A percentile compares a stretch with the other conserved stretches of the same genome.
These are phyloP conservation scores for Diplodia corticola DNA, from an alignment of 2,329 filamentous ascomycete species.

Conservation along the genomic window DNA sequence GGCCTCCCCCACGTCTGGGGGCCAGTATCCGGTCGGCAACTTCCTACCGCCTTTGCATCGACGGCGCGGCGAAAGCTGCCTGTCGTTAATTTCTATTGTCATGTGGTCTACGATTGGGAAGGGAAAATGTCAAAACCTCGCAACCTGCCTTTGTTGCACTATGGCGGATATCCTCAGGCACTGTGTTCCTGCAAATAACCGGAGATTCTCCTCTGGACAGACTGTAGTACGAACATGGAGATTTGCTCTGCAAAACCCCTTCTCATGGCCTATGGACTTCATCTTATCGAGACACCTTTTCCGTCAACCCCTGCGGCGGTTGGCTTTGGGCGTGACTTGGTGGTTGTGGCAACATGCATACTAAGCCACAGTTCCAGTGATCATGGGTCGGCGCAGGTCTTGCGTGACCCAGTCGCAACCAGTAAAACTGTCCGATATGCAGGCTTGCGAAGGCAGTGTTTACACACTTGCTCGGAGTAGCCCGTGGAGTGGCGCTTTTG, in stretches of 20 bases:
- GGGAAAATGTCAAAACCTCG: background rate
- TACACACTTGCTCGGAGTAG: too few relatives aligned
- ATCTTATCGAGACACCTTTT: background rate
- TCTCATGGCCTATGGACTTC: background rate
- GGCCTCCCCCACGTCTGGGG: background rate
- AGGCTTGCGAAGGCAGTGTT: too few relatives aligned
- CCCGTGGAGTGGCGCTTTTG: too few relatives aligned
- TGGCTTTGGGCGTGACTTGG: background rate
- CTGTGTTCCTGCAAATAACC: conserved; percentile 3
- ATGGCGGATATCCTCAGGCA: background rate
- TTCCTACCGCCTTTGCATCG: background rate
- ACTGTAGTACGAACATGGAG: background rate
- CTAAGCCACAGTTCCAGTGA: background rate
- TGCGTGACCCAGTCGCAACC: background rate
- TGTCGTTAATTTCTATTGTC: conserved; percentile 8
- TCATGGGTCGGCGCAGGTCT: too few relatives aligned
- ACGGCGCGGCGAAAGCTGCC: background rate
- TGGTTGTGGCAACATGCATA: background rate
- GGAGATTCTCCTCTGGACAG: background rate
- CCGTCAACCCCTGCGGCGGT: background rate
- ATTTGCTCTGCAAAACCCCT: background rate
- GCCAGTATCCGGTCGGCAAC: background rate
- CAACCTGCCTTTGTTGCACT: background rate
- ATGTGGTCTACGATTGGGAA: conserved; percentile 16
- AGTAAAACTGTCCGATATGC: too few relatives aligned